Evolutionary conservation across 768 basidiomycete species (phyloP), one percentile per base, ranked within the genome.

Genomic region (Dictyophora rubrovolvata): DNA sequence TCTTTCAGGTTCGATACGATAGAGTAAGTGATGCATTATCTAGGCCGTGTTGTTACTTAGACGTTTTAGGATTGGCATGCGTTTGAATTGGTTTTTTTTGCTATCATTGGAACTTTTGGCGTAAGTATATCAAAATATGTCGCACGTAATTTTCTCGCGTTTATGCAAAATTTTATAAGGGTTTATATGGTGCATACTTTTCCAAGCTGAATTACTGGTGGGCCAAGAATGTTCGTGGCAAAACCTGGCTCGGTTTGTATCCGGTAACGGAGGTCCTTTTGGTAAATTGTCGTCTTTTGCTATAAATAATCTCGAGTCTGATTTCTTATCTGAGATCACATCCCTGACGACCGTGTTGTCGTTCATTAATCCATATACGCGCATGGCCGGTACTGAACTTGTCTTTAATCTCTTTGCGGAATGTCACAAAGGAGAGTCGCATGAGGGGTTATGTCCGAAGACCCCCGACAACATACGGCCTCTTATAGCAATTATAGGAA

Each of bases 321-420:
- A 28, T 28, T 7, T 28, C 28, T 2, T 28, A 28, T 28, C 28
- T 28, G 7, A 92, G 89, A 84, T 92, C 57, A 93, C 92, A 0
- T 68, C 85, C 34, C 67, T 87, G 33, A 97, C 95, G 0, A 81
- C 89, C 0, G 64, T 81, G 4, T 70, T 95, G 48, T 87, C 87
- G 63, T 95, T 93, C 74, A 72, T 89, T 55, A 96, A 94, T 69
- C 87, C 89, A 0, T 97, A 86, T 67, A 87, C 91, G 5, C 83
- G 87, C 37, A 94, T 97, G 88, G 87, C 93, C 55, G 92, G 95
- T 2, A 94, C 95, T 1, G 93, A 99, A 66, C 85, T 97, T 21
- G 88, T 99, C 55, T 93, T 90, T 68, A 86, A 86, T 61, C 83
- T 97, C 50, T 92, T 97, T 67, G 79, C 87, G 0, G 94, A 96